A percentile compares a stretch with the other conserved stretches of the same genome.
These are phyloP conservation scores for Claviceps digitariae DNA, from an alignment of 2,329 filamentous ascomycete species.

Conservation along the genomic window DNA sequence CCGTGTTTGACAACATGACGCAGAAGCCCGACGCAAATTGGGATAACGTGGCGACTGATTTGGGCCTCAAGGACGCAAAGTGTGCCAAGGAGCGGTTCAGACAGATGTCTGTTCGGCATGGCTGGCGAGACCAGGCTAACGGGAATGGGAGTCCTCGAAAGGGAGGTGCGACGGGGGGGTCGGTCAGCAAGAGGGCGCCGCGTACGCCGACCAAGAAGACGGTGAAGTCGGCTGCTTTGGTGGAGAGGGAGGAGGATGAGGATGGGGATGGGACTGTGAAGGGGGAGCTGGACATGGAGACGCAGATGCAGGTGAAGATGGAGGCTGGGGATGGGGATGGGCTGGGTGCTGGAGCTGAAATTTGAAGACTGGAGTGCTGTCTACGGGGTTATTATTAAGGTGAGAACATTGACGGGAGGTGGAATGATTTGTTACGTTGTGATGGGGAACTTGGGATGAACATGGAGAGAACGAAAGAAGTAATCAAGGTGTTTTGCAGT, in stretches of 20 bases:
- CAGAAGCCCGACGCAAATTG: constrained; percentile 28
- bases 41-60: constrained; percentile 21
- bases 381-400: not conserved
- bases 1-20: constrained; percentile 28
- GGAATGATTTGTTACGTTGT: not conserved
- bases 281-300: constrained; percentile 5
- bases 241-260: constrained; percentile 7
- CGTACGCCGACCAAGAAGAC: constrained; percentile 18
- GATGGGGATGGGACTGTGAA: constrained; percentile 7
- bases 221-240: constrained; percentile 9
- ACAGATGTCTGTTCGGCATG: constrained; percentile 25
- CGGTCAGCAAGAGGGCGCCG: constrained; percentile 18
- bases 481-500: not conserved
- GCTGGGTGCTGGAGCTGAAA: not conserved
- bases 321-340: constrained; percentile 5
- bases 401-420: too few relatives aligned
- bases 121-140: constrained; percentile 19
- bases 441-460: not conserved
- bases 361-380: not conserved
- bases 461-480: not conserved
- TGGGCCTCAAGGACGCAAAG: constrained; percentile 26
- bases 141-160: constrained; percentile 16
- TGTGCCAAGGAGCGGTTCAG: constrained; percentile 29
- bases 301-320: constrained; percentile 10
- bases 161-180: constrained; percentile 7